Base-by-base conservation (phyloP, 495 filamentous ascomycete genomes). In the Eremomyces bilateralis region DNA sequence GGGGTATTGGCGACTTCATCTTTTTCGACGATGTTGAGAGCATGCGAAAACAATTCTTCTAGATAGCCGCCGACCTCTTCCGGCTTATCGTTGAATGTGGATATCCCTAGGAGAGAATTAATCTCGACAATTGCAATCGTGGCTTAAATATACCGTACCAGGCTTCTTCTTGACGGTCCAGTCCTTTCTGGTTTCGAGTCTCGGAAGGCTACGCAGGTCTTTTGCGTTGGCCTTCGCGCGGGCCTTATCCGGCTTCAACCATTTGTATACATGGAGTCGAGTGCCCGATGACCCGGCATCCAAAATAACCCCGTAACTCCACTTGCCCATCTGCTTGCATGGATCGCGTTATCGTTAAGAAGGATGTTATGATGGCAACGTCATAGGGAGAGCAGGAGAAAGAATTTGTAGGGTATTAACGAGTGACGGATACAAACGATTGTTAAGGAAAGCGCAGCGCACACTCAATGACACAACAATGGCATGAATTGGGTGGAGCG, bases 141-240 rank as follows among this genome's bases (percentile, higher is more conserved):
- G 16, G 20, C 38, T 17, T 20, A 21, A 21, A 8, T 20, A 20
- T 28, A 45, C 15, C 8, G 12, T 52, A 74, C 71, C 85, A 1
- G 88, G 88, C 31, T 77, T 64, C 28, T 85, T 84, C 57, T 97
- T 97, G 57, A 83, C 82, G 2, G 79, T 84, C 76, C 83, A 93
- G 50, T 76, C 64, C 45, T 79, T 73, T 39, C 85, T 74, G 5
- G 82, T 90, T 42, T 72, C 65, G 38, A 95, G 60, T 37, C 71
- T 69, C 3, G 88, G 90, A 4, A 97, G 57, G 20, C 65, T 69
- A 33, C 66, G 61, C 31, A 90, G 50, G 13, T 81, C 66, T 20
- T 71, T 51, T 20, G 52, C 45, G 31, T 63, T 60, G 11, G 71
- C 72, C 21, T 67, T 52, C 40, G 73, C 64, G 29, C 67, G 65